Evolutionary conservation across 2,329 filamentous ascomycete genomes (phyloP).

Genomic region (Sporothrix brunneoviolacea): DNA sequence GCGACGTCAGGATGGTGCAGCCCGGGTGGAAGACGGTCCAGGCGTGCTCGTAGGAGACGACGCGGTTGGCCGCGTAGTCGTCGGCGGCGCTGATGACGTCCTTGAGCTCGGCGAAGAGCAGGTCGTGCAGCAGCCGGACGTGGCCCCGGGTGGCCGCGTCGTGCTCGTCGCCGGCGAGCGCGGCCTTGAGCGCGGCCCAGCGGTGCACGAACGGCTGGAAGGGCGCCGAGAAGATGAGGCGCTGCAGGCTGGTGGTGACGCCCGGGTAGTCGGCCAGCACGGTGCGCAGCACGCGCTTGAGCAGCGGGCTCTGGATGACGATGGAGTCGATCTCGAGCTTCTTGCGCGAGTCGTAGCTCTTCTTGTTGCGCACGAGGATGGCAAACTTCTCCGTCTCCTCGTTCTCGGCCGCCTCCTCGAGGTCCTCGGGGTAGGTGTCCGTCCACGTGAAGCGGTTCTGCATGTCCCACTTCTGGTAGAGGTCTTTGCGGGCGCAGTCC

Average conservation of each 20-base stretch:
- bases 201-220: constrained; percentile 59
- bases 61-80: constrained; percentile 42
- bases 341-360: constrained; percentile 49
- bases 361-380: constrained; percentile 47
- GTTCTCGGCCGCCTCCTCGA: constrained; percentile 49
- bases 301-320: constrained; percentile 53
- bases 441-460: constrained; percentile 37
- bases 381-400: constrained; percentile 53
- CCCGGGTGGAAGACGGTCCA: constrained; percentile 45
- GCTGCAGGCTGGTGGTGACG: constrained; percentile 47
- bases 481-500: constrained; percentile 13
- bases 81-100: constrained; percentile 40
- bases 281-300: constrained; percentile 47
- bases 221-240: constrained; percentile 50
- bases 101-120: constrained; percentile 40
- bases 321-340: constrained; percentile 53
- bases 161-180: constrained; percentile 29
- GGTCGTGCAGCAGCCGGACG: constrained; percentile 35
- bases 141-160: constrained; percentile 33
- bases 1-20: constrained; percentile 30
- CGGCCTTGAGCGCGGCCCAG: constrained; percentile 42
- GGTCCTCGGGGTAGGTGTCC: constrained; percentile 43
- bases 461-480: constrained; percentile 17
- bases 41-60: constrained; percentile 42
- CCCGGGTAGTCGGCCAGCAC: constrained; percentile 52